A percentile compares a stretch with the other conserved stretches of the same genome.
phyloP scores from a whole-genome alignment of 352 stramenopile genomes.

The Phytophthora ohioensis region DNA sequence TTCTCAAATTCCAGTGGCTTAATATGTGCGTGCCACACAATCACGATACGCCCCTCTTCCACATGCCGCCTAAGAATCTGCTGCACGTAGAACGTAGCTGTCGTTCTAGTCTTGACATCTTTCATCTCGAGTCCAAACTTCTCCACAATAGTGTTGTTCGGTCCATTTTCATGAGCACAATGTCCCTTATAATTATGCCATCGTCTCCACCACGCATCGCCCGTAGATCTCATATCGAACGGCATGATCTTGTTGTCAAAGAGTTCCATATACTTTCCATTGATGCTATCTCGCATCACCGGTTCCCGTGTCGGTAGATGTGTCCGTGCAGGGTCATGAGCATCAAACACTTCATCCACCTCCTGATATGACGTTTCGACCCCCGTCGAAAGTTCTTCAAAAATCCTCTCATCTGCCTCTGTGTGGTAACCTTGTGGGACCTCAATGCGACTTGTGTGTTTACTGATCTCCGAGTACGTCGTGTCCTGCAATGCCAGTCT shows the following conservation, averaged over 20 bases:
- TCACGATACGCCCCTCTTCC: slow-evolving; percentile 59
- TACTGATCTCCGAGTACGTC: slow-evolving; percentile 34
- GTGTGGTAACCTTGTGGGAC: slow-evolving; percentile 24
- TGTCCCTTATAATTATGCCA: slow-evolving; percentile 45
- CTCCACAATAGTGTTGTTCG: slow-evolving; percentile 63
- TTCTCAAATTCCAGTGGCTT: slow-evolving; percentile 63
- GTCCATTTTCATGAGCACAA: slow-evolving; percentile 35
- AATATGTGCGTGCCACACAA: slow-evolving; percentile 67
- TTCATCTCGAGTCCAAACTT: slow-evolving; percentile 66
- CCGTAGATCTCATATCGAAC: slow-evolving; percentile 42
- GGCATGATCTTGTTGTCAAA: slow-evolving; percentile 52
- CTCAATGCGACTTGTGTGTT: slow-evolving; percentile 38
- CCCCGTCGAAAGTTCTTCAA: slow-evolving; percentile 37
- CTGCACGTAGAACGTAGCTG: slow-evolving; percentile 60
- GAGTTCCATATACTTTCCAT: slow-evolving; percentile 59
- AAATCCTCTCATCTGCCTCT: slow-evolving; percentile 30
- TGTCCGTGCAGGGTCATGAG: slow-evolving; percentile 24
- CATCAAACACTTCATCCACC: slow-evolving; percentile 42
- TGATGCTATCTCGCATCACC: slow-evolving; percentile 43
- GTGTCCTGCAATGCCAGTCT: slow-evolving; percentile 27
- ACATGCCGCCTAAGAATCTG: slow-evolving; percentile 64
- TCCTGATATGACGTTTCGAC: slow-evolving; percentile 41
- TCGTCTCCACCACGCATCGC: slow-evolving; percentile 47
- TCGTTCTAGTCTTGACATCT: slow-evolving; percentile 51
- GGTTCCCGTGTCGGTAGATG: slow-evolving; percentile 35